A percentile compares a stretch with the other conserved stretches of the same genome.
phyloP scores from a whole-genome alignment of 352 stramenopile genomes.

The Hyaloperonospora brassicae region DNA sequence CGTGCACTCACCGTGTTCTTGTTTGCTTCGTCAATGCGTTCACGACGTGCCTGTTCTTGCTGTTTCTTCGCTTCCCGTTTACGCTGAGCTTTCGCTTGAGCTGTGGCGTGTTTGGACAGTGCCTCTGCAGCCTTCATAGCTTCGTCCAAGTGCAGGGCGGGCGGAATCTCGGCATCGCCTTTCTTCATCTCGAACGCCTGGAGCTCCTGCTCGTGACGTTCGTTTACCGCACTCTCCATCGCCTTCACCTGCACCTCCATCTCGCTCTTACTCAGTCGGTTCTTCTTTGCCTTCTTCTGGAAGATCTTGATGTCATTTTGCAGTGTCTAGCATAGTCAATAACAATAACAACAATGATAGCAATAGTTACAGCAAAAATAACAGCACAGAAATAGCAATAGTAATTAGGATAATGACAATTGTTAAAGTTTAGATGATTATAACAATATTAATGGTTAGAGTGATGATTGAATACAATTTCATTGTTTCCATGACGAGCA shows the following conservation, averaged over 20 bases:
- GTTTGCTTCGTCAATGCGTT: constrained; percentile 72
- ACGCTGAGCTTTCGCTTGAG: constrained; percentile 66
- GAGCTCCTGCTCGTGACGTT: constrained; percentile 51
- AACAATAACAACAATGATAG: not conserved
- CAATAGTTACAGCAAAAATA: not conserved
- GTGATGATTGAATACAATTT: too few relatives aligned
- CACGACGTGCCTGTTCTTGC: constrained; percentile 59
- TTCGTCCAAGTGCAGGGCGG: constrained; percentile 1
- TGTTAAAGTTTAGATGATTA: too few relatives aligned
- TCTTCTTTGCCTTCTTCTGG: constrained; percentile 84
- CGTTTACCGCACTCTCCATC: constrained; percentile 53
- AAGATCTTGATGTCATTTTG: constrained; percentile 73
- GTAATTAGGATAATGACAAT: too few relatives aligned
- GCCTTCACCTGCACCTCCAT: constrained; percentile 42
- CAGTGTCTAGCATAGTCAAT: constrained; percentile 36
- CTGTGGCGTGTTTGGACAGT: constrained; percentile 40
- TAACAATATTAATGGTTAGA: too few relatives aligned
- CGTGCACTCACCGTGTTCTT: constrained; percentile 73
- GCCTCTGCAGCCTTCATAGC: not conserved
- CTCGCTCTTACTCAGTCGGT: constrained; percentile 71
- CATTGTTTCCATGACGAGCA: too few relatives aligned
- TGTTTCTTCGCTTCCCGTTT: constrained; percentile 71
- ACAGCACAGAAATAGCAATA: not conserved
- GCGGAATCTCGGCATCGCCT: constrained; percentile 1
- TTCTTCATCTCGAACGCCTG: constrained; percentile 19